Conservation (phyloP, 163 green algal species). For the Chlamydomonas reinhardtii region DNA sequence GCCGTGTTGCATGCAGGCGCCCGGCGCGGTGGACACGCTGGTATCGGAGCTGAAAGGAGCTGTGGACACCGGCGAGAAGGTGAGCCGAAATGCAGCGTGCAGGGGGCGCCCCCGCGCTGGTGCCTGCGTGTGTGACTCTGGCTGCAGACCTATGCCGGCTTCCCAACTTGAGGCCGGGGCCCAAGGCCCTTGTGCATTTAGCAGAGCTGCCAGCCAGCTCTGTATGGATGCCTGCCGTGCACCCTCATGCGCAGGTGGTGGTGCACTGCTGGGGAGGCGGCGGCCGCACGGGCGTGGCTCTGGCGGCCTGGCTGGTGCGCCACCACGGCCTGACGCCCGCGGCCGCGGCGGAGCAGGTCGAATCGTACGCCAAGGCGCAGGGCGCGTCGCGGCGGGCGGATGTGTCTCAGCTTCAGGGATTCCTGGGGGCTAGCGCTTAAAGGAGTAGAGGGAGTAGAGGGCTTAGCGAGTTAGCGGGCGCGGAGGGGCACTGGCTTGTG, state of each 20-base stretch:
- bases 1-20: neutral
- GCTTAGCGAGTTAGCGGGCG: too few relatives aligned
- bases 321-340: slow-evolving; percentile 26
- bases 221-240: too few relatives aligned
- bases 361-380: neutral
- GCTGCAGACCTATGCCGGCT: too few relatives aligned
- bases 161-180: too few relatives aligned
- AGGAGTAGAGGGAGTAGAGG: too few relatives aligned
- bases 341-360: slow-evolving; percentile 12
- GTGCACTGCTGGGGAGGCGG: slow-evolving; percentile 53
- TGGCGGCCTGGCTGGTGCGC: slow-evolving; percentile 38
- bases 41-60: slow-evolving; percentile 18
- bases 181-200: too few relatives aligned
- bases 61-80: slow-evolving; percentile 38
- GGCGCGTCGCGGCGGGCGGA: slow-evolving; percentile 43
- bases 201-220: too few relatives aligned
- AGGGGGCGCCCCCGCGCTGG: too few relatives aligned
- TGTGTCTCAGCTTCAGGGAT: neutral
- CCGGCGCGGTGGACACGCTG: slow-evolving; percentile 6
- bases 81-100: too few relatives aligned
- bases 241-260: slow-evolving; percentile 24
- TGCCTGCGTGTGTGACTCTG: too few relatives aligned
- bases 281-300: slow-evolving; percentile 47
- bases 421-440: slow-evolving; percentile 2
- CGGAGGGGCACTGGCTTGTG: too few relatives aligned